Percentiles rank a stretch among this genome's conserved stretches.
phyloP scores from a whole-genome alignment of 768 basidiomycete species.

The Mrakia gelida region DNA sequence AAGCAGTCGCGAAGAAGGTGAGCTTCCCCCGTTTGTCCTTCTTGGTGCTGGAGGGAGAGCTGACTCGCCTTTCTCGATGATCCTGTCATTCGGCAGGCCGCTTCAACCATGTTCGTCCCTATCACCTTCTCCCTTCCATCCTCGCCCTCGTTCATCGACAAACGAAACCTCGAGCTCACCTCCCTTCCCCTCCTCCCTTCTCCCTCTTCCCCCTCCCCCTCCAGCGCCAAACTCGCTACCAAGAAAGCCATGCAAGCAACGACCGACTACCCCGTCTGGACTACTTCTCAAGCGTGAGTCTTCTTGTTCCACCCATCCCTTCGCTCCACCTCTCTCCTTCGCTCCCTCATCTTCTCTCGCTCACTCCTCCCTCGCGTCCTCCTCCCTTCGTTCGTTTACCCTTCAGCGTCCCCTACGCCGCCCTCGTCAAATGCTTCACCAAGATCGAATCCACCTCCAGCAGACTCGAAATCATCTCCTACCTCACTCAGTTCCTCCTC shows the following conservation, averaged over 20 bases:
- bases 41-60: neutral
- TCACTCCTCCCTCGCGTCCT: neutral
- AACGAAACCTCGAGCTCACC: neutral
- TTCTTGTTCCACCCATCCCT: no score
- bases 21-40: neutral
- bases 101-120: neutral
- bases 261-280: constrained; percentile 14
- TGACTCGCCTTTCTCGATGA: no score
- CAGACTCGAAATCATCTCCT: constrained; percentile 82
- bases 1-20: constrained; percentile 8
- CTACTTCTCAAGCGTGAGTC: constrained; percentile 10
- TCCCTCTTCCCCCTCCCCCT: no score
- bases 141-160: no score
- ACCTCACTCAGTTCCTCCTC: constrained; percentile 81
- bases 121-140: neutral
- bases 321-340: no score
- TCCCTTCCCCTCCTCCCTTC: neutral
- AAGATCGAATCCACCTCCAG: constrained; percentile 93
- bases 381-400: neutral
- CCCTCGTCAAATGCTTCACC: constrained; percentile 79
- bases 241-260: constrained; percentile 8
- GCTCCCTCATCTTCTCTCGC: no score
- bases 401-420: constrained; percentile 83
- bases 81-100: no score
- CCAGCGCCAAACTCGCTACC: constrained; percentile 6